These are phyloP conservation scores for Selaginella tamariscina DNA, from an alignment of 75 land plant species.

Conservation along the genomic window DNA sequence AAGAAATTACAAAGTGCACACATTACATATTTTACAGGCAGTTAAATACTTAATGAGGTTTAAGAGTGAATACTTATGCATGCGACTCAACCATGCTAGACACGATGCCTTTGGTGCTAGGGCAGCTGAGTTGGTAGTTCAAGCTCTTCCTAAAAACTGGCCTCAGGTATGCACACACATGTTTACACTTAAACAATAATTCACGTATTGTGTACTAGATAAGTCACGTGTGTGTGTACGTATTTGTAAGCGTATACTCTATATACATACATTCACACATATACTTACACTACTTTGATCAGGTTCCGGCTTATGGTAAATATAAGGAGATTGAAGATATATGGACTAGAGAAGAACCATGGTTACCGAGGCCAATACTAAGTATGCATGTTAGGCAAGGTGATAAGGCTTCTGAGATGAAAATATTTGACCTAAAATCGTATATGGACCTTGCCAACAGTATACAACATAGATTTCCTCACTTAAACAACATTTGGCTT, in stretches of 20 bases:
- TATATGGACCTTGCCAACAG: not conserved
- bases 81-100: slow-evolving; percentile 51
- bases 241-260: too few relatives aligned
- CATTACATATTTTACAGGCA: slow-evolving; percentile 15
- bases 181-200: too few relatives aligned
- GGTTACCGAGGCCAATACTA: slow-evolving; percentile 5
- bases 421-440: slow-evolving; percentile 7
- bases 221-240: too few relatives aligned
- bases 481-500: not conserved
- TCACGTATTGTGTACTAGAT: too few relatives aligned
- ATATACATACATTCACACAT: not conserved
- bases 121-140: slow-evolving; percentile 53
- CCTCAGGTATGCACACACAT: slow-evolving; percentile 14
- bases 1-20: not conserved
- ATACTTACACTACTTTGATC: too few relatives aligned
- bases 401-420: slow-evolving; percentile 7
- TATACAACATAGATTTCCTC: not conserved
- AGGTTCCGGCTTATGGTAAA: not conserved
- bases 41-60: slow-evolving; percentile 66
- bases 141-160: slow-evolving; percentile 20
- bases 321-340: not conserved
- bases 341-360: not conserved
- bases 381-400: slow-evolving; percentile 11
- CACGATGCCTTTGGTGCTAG: slow-evolving; percentile 74
- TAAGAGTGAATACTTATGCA: slow-evolving; percentile 52